These are phyloP conservation scores for Pestalotiopsis sp. DNA, from an alignment of 2,329 filamentous ascomycete genomes.

Conservation along the genomic window DNA sequence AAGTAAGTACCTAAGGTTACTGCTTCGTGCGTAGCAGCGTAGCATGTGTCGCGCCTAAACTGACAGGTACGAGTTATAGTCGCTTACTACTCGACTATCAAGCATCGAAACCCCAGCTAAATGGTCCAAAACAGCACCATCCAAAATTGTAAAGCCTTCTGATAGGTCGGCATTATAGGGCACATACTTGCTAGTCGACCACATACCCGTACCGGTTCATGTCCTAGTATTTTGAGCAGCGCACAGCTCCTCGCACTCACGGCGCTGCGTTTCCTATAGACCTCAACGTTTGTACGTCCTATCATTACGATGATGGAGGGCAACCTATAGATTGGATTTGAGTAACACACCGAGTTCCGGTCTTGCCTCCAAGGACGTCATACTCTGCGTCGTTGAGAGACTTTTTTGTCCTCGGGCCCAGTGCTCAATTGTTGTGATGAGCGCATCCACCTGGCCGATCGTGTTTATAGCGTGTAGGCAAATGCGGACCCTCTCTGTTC, in stretches of 20 bases:
- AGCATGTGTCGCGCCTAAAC: too few relatives aligned
- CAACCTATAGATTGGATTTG: neutral
- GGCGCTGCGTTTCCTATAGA: too few relatives aligned
- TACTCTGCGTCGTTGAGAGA: neutral
- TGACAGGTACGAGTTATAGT: neutral
- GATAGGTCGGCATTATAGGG: neutral
- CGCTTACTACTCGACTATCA: neutral
- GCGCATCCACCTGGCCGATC: constrained; percentile 25
- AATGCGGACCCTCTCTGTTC: constrained; percentile 56
- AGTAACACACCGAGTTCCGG: neutral
- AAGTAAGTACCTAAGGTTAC: too few relatives aligned
- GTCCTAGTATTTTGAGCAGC: neutral
- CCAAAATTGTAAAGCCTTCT: neutral
- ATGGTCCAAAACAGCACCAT: neutral
- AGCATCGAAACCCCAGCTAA: neutral
- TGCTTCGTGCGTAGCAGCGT: too few relatives aligned
- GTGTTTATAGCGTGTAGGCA: constrained; percentile 62
- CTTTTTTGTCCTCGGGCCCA: constrained; percentile 17
- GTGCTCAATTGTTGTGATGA: constrained; percentile 16
- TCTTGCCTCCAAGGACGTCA: neutral
- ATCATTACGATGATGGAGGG: neutral
- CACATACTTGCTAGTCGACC: neutral
- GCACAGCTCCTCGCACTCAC: too few relatives aligned
- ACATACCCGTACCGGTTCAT: neutral
- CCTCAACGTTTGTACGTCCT: neutral